Evolutionary conservation across 805 yeast genomes (phyloP).

Genomic region (Yarrowia bubula): DNA sequence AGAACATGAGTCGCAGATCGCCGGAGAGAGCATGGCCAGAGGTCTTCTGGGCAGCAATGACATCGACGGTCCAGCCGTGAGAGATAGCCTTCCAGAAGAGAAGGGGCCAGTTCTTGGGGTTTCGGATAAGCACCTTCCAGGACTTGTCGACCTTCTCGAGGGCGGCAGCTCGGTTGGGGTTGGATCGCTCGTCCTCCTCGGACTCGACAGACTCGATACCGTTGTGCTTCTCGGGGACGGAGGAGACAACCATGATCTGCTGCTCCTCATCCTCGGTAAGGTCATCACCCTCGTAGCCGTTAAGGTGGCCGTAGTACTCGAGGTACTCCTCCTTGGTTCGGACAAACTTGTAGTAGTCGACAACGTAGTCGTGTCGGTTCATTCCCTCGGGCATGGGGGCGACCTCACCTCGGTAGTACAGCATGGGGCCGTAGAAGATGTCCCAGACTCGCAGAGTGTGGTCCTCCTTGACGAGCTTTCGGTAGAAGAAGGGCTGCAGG

Average conservation of each 20-base stretch:
- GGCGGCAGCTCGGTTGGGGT: conserved; percentile 20
- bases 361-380: conserved; percentile 42
- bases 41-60: conserved; percentile 43
- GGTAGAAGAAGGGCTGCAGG: conserved; percentile 59
- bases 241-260: conserved; percentile 10
- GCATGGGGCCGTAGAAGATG: conserved; percentile 57
- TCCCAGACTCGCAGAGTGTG: conserved; percentile 65
- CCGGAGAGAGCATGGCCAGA: conserved; percentile 45
- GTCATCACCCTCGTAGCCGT: conserved; percentile 28
- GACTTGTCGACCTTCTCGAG: conserved; percentile 28
- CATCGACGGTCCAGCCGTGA: conserved; percentile 67
- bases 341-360: conserved; percentile 54
- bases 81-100: conserved; percentile 50
- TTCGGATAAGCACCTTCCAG: conserved; percentile 30
- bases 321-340: conserved; percentile 26
- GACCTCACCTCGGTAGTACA: conserved; percentile 55
- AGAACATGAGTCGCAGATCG: conserved; percentile 52
- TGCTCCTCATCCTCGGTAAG: conserved; percentile 26
- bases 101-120: conserved; percentile 56
- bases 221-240: conserved; percentile 27
- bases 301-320: conserved; percentile 18
- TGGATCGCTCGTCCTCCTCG: conserved; percentile 38
- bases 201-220: conserved; percentile 28
- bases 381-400: conserved; percentile 65
- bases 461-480: conserved; percentile 60